Evolutionary conservation across 169 alveolate genomes (phyloP), one percentile per base, ranked within the genome.

Genomic region (Cryptosporidium canis): DNA sequence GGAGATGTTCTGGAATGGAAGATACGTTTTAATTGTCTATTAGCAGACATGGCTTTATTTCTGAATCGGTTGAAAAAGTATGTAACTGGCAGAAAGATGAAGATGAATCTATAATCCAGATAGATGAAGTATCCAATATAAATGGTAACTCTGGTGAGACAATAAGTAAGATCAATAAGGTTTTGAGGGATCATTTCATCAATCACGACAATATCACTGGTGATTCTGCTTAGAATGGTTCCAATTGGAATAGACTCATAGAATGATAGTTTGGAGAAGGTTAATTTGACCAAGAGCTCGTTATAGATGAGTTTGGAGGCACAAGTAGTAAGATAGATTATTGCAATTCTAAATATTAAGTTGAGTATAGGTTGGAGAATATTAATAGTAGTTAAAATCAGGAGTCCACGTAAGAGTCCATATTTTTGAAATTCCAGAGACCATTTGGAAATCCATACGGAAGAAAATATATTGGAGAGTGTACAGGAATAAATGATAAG

Each of bases 161-260:
- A 35, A n/a, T 27, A 77, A 24, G 55, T 35, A 24, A 84, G n/a
- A n/a, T 67, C 91, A 9, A 18, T 51, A 14, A 84, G 45, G 24
- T 71, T 71, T 27, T 71, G 85, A 8, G 91, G 84, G 11, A 84
- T 37, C 24, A 84, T 18, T 35, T 84, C 92, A 45, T 90, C 92
- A 41, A 66, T 83, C 9, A 56, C 63, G 21, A 53, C 71, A 33
- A 67, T 68, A 55, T 90, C 92, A 64, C 82, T 83, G 8, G 92
- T 71, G 29, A 90, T 84, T 61, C 92, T 45, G 51, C 83, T 83
- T 0, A 90, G 47, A 16, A 90, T 90, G 29, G 85, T 51, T 12
- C 92, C 92, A 31, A 83, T 66, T 37, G 92, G 92, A 47, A 64
- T 67, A 5, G 71, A 71, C 47, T 90, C 92, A 44, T 70, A 90